A percentile compares a stretch with the other conserved stretches of the same genome.
Evolutionary conservation across 75 land plant genomes (phyloP).

Genomic region (Picea glauca): DNA sequence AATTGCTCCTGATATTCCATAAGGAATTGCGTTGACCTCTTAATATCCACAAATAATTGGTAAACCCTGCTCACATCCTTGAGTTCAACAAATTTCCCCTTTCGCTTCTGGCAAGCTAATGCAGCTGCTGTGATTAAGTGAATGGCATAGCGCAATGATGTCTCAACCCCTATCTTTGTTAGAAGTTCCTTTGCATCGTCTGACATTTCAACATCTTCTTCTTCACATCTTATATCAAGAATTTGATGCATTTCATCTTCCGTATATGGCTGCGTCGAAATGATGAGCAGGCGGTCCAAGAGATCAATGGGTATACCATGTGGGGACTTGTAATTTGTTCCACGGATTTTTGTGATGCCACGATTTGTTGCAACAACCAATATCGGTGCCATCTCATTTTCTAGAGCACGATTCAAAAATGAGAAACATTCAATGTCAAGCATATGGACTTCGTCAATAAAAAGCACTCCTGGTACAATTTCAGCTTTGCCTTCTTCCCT

Average conservation of each 20-base stretch:
- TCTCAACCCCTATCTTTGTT: constrained; percentile 80
- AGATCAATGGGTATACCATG: constrained; percentile 96
- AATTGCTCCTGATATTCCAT: constrained; percentile 94
- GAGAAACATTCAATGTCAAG: constrained; percentile 98
- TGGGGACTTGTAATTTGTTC: constrained; percentile 89
- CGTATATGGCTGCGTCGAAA: constrained; percentile 70
- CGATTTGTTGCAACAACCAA: constrained; percentile 94
- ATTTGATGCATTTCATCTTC: constrained; percentile 67
- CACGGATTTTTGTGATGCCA: constrained; percentile 88
- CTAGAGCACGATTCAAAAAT: constrained; percentile 85
- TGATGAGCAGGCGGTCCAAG: constrained; percentile 84
- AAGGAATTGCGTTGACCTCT: constrained; percentile 90
- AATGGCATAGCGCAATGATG: constrained; percentile 85
- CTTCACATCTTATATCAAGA: constrained; percentile 80
- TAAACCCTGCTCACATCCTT: constrained; percentile 84
- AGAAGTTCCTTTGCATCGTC: constrained; percentile 81
- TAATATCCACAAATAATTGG: constrained; percentile 78
- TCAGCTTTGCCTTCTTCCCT: constrained; percentile 98
- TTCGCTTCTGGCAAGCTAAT: constrained; percentile 82
- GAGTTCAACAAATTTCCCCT: constrained; percentile 81
- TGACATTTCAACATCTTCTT: constrained; percentile 91
- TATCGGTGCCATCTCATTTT: constrained; percentile 96
- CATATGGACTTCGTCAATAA: constrained; percentile 99
- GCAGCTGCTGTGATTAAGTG: constrained; percentile 81
- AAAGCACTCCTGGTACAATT: constrained; percentile 90